Percentiles rank a stretch among this genome's conserved stretches.
phyloP scores from a whole-genome alignment of 176 grass and related monocot genomes.

The Metroxylon sagu region DNA sequence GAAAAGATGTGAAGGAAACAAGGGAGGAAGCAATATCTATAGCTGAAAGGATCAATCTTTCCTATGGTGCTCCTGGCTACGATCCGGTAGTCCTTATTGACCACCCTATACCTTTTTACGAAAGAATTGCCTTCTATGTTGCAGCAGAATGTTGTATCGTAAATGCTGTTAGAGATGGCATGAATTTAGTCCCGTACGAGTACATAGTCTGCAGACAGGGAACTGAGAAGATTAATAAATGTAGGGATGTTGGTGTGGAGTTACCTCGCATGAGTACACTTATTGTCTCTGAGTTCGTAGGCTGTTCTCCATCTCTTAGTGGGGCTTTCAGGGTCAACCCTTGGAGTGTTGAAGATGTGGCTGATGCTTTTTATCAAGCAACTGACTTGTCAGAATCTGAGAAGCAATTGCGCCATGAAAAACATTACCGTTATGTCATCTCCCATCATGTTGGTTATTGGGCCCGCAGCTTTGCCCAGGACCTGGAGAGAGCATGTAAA shows the following conservation, averaged over 20 bases:
- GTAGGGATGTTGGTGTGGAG: conserved; percentile 26
- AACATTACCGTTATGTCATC: conserved; percentile 65
- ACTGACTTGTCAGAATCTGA: conserved; percentile 33
- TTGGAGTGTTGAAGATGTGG: conserved; percentile 76
- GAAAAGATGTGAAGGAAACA: conserved; percentile 65
- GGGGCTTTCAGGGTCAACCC: conserved; percentile 81
- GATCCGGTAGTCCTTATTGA: conserved; percentile 68
- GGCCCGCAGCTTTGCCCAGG: conserved; percentile 61
- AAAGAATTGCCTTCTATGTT: conserved; percentile 70
- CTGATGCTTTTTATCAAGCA: conserved; percentile 52
- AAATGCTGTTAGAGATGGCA: conserved; percentile 78
- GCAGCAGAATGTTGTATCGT: conserved; percentile 79
- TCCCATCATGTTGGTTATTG: conserved; percentile 66
- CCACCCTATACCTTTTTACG: conserved; percentile 54
- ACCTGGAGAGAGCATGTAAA: conserved; percentile 67
- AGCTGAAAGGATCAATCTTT: conserved; percentile 50
- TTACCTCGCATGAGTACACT: conserved; percentile 45
- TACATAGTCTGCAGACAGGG: conserved; percentile 74
- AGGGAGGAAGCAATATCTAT: conserved; percentile 50
- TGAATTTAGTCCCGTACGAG: conserved; percentile 82
- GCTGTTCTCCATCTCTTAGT: conserved; percentile 84
- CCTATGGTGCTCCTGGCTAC: conserved; percentile 46
- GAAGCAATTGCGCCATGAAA: conserved; percentile 60
- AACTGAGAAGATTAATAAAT: conserved; percentile 42
- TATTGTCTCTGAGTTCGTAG: conserved; percentile 78